Evolutionary conservation across 345 rosid species (phyloP).

Genomic region (Camelina laxa): DNA sequence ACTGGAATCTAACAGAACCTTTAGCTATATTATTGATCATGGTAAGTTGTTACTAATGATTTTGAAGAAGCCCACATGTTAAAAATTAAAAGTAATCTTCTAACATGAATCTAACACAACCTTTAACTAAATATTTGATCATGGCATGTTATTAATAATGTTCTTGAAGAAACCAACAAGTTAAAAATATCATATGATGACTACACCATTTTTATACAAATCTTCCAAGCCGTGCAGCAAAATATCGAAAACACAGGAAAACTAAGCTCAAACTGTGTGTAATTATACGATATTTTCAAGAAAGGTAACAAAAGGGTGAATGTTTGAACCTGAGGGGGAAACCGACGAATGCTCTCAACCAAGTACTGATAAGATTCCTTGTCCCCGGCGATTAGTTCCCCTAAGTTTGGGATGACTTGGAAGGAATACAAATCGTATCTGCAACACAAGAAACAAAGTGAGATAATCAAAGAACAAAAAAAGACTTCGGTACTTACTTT

Average conservation of each 20-base stretch:
- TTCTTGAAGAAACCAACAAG: conserved; percentile 6
- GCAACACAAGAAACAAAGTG: conserved; percentile 40
- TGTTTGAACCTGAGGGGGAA: conserved; percentile 77
- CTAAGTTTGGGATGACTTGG: conserved; percentile 78
- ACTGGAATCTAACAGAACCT: background rate
- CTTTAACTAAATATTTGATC: conserved; percentile 8
- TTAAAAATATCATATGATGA: conserved; percentile 19
- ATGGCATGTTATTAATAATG: background rate
- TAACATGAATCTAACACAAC: background rate
- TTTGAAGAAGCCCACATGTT: background rate
- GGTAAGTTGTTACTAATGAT: background rate
- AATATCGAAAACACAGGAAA: background rate
- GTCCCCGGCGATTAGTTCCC: conserved; percentile 84
- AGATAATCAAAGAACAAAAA: conserved; percentile 14
- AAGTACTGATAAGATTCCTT: conserved; percentile 86
- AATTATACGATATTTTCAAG: background rate
- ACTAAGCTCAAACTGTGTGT: background rate
- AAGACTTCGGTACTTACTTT: background rate
- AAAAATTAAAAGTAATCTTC: background rate
- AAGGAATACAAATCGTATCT: conserved; percentile 90
- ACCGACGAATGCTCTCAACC: conserved; percentile 91
- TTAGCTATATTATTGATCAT: conserved; percentile 13
- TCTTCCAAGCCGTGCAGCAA: background rate
- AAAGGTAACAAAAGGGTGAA: background rate
- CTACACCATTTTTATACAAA: background rate